Percentiles rank a stretch among this genome's conserved stretches.
phyloP scores from a whole-genome alignment of 371 early-diverging fungal genomes.

The Circinella umbellata region DNA sequence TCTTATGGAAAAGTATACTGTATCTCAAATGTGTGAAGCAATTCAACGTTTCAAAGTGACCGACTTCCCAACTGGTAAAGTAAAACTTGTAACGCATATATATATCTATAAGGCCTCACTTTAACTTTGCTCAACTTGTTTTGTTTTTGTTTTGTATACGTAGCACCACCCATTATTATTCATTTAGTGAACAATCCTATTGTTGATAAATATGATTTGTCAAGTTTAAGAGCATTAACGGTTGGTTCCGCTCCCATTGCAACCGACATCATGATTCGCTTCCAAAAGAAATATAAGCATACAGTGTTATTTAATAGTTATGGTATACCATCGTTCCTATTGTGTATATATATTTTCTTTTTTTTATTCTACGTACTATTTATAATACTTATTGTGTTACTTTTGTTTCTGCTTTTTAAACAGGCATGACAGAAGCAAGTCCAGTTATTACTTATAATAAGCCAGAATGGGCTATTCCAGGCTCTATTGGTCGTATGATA shows the following conservation, averaged over 20 bases:
- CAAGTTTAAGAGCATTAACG: slow-evolving; percentile 60
- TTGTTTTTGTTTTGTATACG: no score
- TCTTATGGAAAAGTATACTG: slow-evolving; percentile 70
- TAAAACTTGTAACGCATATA: no score
- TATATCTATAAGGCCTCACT: no score
- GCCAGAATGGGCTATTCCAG: slow-evolving; percentile 20
- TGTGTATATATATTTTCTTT: no score
- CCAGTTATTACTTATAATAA: slow-evolving; percentile 29
- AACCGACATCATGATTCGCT: slow-evolving; percentile 39
- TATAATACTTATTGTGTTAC: no score
- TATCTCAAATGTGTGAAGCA: slow-evolving; percentile 56
- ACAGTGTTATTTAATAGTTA: slow-evolving; percentile 35
- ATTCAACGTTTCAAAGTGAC: slow-evolving; percentile 75
- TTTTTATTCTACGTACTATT: no score
- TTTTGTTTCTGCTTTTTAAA: no score
- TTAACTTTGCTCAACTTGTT: no score
- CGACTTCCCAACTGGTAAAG: slow-evolving; percentile 54
- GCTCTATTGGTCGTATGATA: slow-evolving; percentile 69
- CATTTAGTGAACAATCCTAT: slow-evolving; percentile 67
- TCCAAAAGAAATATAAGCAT: slow-evolving; percentile 53
- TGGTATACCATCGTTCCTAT: neutral
- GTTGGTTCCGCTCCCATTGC: slow-evolving; percentile 89
- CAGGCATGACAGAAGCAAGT: slow-evolving; percentile 75
- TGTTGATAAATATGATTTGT: slow-evolving; percentile 70
- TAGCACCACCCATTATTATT: slow-evolving; percentile 81